Evolutionary conservation across 352 stramenopile species (phyloP), one percentile per base, ranked within the genome.

Genomic region (Globisporangium abappressorium): DNA sequence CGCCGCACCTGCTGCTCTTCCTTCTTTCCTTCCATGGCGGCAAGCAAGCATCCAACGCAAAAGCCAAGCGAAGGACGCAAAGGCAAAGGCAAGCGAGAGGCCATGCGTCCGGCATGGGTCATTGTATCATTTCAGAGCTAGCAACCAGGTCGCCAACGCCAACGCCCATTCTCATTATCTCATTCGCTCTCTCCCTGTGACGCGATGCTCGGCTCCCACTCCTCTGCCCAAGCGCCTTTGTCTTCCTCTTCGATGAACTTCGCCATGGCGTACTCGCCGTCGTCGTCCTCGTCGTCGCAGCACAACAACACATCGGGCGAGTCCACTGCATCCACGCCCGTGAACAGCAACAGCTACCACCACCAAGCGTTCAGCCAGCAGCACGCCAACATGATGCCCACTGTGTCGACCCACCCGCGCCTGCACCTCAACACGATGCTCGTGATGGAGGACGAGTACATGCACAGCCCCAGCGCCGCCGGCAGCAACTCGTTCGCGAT

Each of bases 391-490:
- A 51, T 51, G 43, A 51, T 51, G 18, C 5, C 43, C 18, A 22
- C 43, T 9, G 43, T 51, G 43, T 51, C 63, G 7, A 33, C 24
- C 20, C 60, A 71, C n/a, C 66, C 54, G 26, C 66, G 46, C 5
- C 38, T 61, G 38, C 66, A 71, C 8, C 70, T 83, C 18, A 80
- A 80, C 59, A 68, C 65, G 57, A 65, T 80, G 49, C 74, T 77
- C 33, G 67, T 73, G 30, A 64, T 83, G 33, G 69, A 78, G 11
- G 74, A 84, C 62, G 65, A 79, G 15, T 80, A 83, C 62, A 72
- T 78, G 65, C 74, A 74, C 5, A 79, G 66, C 43, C 72, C 74
- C 24, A 71, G 49, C 28, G 66, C 47, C 12, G 22, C 33, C 54
- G 55, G 22, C 43, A 30, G 41, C 20, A 22, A 24, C 58, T 26